phyloP scores from a whole-genome alignment of 148 eudicot species.

The Selenicereus undatus region DNA sequence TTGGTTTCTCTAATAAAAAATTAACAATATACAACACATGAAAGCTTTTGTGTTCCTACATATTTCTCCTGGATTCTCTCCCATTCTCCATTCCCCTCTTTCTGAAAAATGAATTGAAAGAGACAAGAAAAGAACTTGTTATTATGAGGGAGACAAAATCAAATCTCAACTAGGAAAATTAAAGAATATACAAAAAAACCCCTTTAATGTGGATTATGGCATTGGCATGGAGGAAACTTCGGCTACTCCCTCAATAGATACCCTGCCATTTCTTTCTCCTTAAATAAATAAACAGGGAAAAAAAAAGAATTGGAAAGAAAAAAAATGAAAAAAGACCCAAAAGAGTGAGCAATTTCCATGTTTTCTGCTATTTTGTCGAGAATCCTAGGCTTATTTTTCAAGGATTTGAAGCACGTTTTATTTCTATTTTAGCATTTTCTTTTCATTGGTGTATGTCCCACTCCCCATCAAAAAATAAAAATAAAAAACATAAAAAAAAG shows the following conservation, averaged over 20 bases:
- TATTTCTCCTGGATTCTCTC: constrained; percentile 7
- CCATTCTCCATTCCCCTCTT: constrained; percentile 14
- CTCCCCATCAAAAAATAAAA: too few species aligned
- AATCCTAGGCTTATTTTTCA: background rate
- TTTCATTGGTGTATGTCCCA: too few species aligned
- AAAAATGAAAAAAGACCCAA: background rate
- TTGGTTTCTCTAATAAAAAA: background rate
- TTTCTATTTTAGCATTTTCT: too few species aligned
- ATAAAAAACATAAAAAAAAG: too few species aligned
- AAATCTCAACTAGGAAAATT: background rate
- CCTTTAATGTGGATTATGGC: constrained; percentile 11
- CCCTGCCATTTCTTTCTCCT: background rate
- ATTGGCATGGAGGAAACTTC: constrained; percentile 5
- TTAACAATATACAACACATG: background rate
- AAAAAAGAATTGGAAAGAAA: background rate
- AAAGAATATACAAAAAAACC: background rate
- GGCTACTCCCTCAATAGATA: background rate
- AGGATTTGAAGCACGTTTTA: too few species aligned
- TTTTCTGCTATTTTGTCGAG: constrained; percentile 7
- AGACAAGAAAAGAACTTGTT: background rate
- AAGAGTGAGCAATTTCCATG: constrained; percentile 14
- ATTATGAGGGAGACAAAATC: background rate
- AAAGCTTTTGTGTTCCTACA: background rate
- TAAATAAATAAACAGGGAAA: background rate
- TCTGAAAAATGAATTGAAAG: constrained; percentile 3